A percentile compares a stretch with the other conserved stretches of the same genome.
Evolutionary conservation across 352 stramenopile species (phyloP).

Genomic region (Pythium sp.): DNA sequence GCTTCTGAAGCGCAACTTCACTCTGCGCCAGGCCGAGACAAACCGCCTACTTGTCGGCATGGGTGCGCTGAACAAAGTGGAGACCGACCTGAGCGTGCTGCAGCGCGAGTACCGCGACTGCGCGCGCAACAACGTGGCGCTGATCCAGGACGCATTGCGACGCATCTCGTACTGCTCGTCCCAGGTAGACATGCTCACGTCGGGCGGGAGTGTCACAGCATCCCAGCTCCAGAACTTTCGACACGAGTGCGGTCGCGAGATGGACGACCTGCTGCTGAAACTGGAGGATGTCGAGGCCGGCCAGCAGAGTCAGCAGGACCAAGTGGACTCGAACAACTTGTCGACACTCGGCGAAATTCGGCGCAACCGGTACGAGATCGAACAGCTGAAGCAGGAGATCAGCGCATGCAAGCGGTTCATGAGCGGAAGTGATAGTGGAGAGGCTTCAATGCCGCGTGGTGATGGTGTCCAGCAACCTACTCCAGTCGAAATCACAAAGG

Average conservation of each 20-base stretch:
- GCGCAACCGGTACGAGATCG: conserved; percentile 23
- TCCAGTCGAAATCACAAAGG: conserved; percentile 4
- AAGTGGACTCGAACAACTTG: background rate
- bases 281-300: conserved; percentile 33
- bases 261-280: conserved; percentile 37
- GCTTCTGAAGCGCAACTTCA: conserved; percentile 36
- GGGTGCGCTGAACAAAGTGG: conserved; percentile 34
- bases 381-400: conserved; percentile 27
- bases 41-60: conserved; percentile 34
- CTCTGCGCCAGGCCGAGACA: conserved; percentile 32
- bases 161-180: conserved; percentile 51
- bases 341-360: conserved; percentile 11
- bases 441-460: background rate
- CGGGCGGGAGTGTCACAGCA: conserved; percentile 27
- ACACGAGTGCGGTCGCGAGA: conserved; percentile 43
- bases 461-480: background rate
- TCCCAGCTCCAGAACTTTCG: conserved; percentile 43
- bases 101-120: conserved; percentile 48
- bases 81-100: conserved; percentile 35
- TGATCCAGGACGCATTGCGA: conserved; percentile 50
- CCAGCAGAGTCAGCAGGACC: conserved; percentile 14
- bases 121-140: conserved; percentile 38
- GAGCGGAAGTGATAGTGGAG: conserved; percentile 11
- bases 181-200: conserved; percentile 44
- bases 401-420: conserved; percentile 19